Evolutionary conservation across 257 asterid genomes (phyloP).

Genomic region (Solanum verrucosum): DNA sequence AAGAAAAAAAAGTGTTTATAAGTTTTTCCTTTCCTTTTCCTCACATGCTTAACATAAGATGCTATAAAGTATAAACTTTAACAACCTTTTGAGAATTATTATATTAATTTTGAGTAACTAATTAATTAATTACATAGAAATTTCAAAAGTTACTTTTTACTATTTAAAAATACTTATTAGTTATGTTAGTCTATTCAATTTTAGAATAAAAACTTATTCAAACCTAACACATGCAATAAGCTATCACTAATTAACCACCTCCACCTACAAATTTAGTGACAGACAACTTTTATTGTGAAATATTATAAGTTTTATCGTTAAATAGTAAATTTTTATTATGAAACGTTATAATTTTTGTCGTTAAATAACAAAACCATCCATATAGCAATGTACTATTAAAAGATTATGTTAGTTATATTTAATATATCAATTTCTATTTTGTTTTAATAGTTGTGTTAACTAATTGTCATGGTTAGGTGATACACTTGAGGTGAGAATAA

Average conservation of each 20-base stretch:
- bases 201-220: neutral
- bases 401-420: neutral
- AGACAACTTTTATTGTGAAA: neutral
- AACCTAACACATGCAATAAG: neutral
- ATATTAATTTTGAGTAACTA: neutral
- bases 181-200: neutral
- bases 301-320: neutral
- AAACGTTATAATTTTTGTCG: neutral
- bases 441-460: neutral
- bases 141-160: neutral
- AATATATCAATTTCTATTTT: neutral
- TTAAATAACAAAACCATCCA: neutral
- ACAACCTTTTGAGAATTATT: neutral
- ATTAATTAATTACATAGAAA: neutral
- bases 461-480: neutral
- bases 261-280: neutral
- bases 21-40: neutral
- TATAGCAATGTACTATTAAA: neutral
- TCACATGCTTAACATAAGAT: neutral
- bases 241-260: neutral
- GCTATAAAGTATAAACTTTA: neutral
- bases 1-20: neutral
- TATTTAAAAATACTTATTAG: neutral
- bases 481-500: too few species aligned
- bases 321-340: neutral